Evolutionary conservation across 2,329 filamentous ascomycete genomes (phyloP).

Genomic region (Pleurostoma richardsiae): DNA sequence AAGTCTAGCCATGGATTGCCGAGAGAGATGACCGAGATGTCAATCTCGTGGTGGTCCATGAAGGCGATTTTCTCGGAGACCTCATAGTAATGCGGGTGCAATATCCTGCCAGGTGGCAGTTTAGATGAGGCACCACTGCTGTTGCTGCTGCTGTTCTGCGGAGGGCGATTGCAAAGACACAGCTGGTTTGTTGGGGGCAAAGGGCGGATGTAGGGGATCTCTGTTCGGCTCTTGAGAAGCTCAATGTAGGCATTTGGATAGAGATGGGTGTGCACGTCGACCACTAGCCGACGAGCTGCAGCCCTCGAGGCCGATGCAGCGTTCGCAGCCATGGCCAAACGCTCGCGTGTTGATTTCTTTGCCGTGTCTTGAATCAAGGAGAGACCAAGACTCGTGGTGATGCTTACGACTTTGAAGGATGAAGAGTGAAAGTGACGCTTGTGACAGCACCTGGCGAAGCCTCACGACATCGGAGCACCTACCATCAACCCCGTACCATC

Average conservation of each 20-base stretch:
- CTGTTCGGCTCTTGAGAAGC: conserved; percentile 6
- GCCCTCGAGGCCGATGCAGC: background rate
- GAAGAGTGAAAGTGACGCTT: no score
- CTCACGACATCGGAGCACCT: no score
- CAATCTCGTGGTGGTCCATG: conserved; percentile 76
- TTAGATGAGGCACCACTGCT: conserved; percentile 41
- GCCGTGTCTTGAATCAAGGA: no score
- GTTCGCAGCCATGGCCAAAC: background rate
- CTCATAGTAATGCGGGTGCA: conserved; percentile 75
- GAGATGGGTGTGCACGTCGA: conserved; percentile 8
- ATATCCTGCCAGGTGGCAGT: conserved; percentile 62
- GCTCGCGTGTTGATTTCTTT: no score
- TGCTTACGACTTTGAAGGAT: no score
- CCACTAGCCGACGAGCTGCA: conserved; percentile 2
- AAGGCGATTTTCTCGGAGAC: conserved; percentile 72
- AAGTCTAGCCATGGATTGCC: conserved; percentile 91
- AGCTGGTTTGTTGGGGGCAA: conserved; percentile 4
- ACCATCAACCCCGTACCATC: no score
- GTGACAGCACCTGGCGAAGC: no score
- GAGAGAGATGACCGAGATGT: conserved; percentile 74
- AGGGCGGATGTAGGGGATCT: conserved; percentile 4
- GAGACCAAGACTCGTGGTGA: no score
- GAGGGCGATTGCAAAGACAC: conserved; percentile 5
- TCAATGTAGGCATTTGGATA: conserved; percentile 6
- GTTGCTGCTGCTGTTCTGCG: conserved; percentile 19